phyloP scores from a whole-genome alignment of 805 yeast genomes.

The Kuraishia hungarica region DNA sequence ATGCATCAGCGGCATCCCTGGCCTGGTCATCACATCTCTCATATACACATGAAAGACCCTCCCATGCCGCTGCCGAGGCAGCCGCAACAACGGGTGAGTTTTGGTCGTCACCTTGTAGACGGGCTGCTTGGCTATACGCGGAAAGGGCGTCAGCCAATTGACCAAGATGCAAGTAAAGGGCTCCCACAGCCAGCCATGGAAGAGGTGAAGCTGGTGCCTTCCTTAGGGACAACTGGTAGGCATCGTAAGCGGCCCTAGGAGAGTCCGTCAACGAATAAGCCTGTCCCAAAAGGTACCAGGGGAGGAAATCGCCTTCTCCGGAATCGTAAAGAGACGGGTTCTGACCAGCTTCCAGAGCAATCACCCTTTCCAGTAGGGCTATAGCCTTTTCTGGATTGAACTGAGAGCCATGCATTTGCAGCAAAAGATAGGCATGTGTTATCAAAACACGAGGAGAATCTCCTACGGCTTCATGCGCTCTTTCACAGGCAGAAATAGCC shows the following conservation, averaged over 20 bases:
- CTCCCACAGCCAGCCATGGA: constrained; percentile 62
- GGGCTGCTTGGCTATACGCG: constrained; percentile 45
- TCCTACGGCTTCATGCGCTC: constrained; percentile 36
- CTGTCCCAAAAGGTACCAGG: constrained; percentile 47
- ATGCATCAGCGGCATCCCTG: constrained; percentile 53
- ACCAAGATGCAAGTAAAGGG: constrained; percentile 45
- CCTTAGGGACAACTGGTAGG: constrained; percentile 44
- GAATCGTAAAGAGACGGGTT: constrained; percentile 10
- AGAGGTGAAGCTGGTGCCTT: constrained; percentile 46
- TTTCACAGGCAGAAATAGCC: constrained; percentile 41
- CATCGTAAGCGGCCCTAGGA: constrained; percentile 45
- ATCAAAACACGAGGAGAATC: constrained; percentile 33
- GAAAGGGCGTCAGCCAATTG: constrained; percentile 60
- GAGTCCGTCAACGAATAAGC: constrained; percentile 38
- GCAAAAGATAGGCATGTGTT: constrained; percentile 40
- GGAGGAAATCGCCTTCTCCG: constrained; percentile 41
- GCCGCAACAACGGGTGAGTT: constrained; percentile 10
- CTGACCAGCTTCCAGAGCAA: constrained; percentile 15
- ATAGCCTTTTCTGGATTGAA: constrained; percentile 29
- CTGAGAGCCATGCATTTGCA: constrained; percentile 22
- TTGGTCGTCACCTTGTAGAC: constrained; percentile 7
- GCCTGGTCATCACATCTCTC: constrained; percentile 56
- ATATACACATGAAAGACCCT: constrained; percentile 53
- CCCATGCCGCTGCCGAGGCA: constrained; percentile 53
- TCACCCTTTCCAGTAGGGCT: constrained; percentile 23